Evolutionary conservation across 2,329 filamentous ascomycete genomes (phyloP), one percentile per base, ranked within the genome.

Genomic region (Mycogone perniciosa): DNA sequence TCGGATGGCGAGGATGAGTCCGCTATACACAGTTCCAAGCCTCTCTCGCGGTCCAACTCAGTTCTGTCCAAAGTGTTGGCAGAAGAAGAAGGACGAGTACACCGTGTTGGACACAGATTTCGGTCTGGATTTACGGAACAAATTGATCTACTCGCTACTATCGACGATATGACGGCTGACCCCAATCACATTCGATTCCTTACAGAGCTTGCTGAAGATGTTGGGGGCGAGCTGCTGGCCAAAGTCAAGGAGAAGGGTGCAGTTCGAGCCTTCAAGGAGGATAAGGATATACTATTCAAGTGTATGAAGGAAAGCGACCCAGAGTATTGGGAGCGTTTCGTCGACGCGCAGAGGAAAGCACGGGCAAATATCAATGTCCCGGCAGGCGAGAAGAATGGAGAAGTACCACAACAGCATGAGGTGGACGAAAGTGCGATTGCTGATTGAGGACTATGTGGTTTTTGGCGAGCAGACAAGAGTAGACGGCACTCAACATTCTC

Each of bases 261-360:
- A 46, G 73, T 86, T 9, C 71, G 73, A 50, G 77, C 81, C 0
- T 83, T 89, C 57, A 75, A 80, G 59, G 79, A 84, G 60, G 67
- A 83, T 56, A 72, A 70, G 51, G 74, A 77, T 11, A 62, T 76
- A 47, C 71, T 83, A 20, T 63, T 76, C 38, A 68, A 70, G 53
- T 61, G 66, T 45, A 62, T 84, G 56, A 73, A 80, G 13, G 80
- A 79, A 5, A 76, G 77, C 30, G 87, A 89, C 56, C 81, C 83
- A 0, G 79, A 82, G 55, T 76, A 86, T 64, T 81, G 87, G 77
- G 76, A 78, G 45, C 68, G 70, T 6, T 81, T 90, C 61, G 75
- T 78, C 27, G 80, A 85, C 66, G 72, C 76, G 35, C 81, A 84
- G 67, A 71, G 79, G 60, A 81, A 81, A 66, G 77, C 79, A 5